Evolutionary conservation across 441 rosid genomes (phyloP), one percentile per base, ranked within the genome.

Genomic region (Dalechampia spathulata): DNA sequence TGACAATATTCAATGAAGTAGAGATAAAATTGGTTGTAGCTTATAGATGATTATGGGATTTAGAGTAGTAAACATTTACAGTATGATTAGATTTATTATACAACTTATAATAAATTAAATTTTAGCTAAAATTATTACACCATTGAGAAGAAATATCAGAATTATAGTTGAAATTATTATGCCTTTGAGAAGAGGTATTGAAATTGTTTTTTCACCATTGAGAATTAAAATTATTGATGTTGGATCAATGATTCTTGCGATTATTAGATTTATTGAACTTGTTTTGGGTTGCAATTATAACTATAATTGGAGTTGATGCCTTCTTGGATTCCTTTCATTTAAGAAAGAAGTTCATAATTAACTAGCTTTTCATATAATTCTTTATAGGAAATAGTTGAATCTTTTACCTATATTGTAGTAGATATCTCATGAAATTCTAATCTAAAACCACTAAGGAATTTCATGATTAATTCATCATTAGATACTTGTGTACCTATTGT

Each of bases 321-420:
- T 23, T 0, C 10, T 12, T 38, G n/a, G 9, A 0, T 23, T 3
- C n/a, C 27, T 25, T 10, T 23, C 27, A 6, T 8, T 41, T 6
- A 10, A 55, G 48, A 16, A 26, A 55, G 2, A n/a, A 26, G 2
- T 40, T 55, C 38, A 55, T 55, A 48, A n/a, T 55, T 48, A n/a
- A 25, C 20, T 0, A 55, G 36, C 12, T 51, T 51, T 8, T 51
- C 42, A 51, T 2, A 11, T 5, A 27, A 15, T 7, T 49, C 53
- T 49, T 49, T 21, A 28, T 26, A 49, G 1, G 37, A 15, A 2
- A 49, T 49, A 0, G 37, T 1, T 1, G 32, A 1, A 0, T 52
- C 57, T 17, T 2, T 0, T 0, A 30, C 43, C 0, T 0, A 7
- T 6, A 52, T 34, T 1, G 19, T 7, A 3, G 19, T 3, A 14